Base-by-base conservation (phyloP, 768 basidiomycete genomes). In the Hortiboletus campestris region DNA sequence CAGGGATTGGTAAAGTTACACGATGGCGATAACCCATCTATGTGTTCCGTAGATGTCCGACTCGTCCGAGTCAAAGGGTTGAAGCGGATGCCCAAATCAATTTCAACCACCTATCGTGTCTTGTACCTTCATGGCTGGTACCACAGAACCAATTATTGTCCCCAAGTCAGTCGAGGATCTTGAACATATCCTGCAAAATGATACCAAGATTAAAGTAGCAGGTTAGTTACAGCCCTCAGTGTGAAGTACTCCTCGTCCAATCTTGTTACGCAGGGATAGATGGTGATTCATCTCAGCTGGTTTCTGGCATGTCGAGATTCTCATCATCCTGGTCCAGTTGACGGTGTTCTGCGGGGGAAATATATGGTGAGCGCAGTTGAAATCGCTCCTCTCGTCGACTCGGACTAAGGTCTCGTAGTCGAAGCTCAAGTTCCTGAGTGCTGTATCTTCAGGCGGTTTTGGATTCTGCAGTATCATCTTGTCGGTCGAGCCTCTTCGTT, bases 381-480 rank as follows among this genome's bases (percentile, higher is more conserved):
- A 35, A 51, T 29, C 11, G 32, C 20, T 35, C n/a, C 29, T 35
- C 31, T 45, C 42, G 19, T 61, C 52, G 54, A 56, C 14, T 35
- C 34, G 34, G 34, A 35, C 58, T 52, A 36, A 59, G 38, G n/a
- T 46, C 10, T 28, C 45, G 50, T 69, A 97, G 93, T 90, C 89
- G 16, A 97, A 90, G 74, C 80, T 86, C 48, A 98, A 98, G 74
- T 97, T 98, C 68, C 67, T 97, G 34, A 84, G 84, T 46, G 88
- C 91, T 0, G 89, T 79, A 9, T 82, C 85, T 47, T 81, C 86
- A 1, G 84, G 86, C 58, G 93, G 93, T 0, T 96, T 97, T 68
- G 92, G 93, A 6, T 97, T 95, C 75, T 96, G 92, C 75, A 91
- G 89, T 63, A 89, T 95, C 46, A 84, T 95, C 53, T 98, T 95